Evolutionary conservation across 768 basidiomycete species (phyloP), one percentile per base, ranked within the genome.

Genomic region (Leccinum arenicola): DNA sequence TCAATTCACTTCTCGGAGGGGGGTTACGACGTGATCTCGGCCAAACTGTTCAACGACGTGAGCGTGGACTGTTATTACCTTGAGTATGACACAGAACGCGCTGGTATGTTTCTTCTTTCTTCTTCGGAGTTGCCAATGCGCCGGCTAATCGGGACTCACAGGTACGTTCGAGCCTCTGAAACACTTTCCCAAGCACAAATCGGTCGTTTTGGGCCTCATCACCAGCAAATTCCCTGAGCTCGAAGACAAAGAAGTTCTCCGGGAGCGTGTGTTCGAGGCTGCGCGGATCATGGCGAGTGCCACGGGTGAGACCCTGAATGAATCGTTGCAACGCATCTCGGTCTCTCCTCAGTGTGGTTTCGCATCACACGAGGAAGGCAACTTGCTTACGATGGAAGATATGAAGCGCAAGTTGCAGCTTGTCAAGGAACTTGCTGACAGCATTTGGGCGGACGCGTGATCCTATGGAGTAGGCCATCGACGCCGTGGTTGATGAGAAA

Each of bases 1-100:
- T 66, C 69, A 25, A 61, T 69, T 11, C 77, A 81, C 57, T 80
- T 81, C 68, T 75, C 76, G 38, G 77, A 80, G 61, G 80, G 79
- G 0, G 77, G 77, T 2, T 80, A 80, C 55, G 78, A 79, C 58
- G 71, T 66, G 40, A 80, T 80, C 61, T 79, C 79, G 2, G 69
- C 65, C 51, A 78, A 77, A 61, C 68, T 81, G 40, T 81, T 81
- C 76, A 77, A 75, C 63, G 58, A 75, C 23, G 68, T 80, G 55
- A 71, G 76, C 60, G 77, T 78, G 45, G 76, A 79, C 60, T 71
- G 67, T 51, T 80, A 78, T 61, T 81, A 79, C 66, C 76, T 80
- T 33, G 79, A 80, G 67, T 81, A 80, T 60, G 80, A 81, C 60
- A 81, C 79, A 10, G 70, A 70, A 48, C 78, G 80, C 29, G 80